Evolutionary conservation across 805 yeast genomes (phyloP), one percentile per base, ranked within the genome.

Genomic region (Wickerhamomyces strasburgensis): DNA sequence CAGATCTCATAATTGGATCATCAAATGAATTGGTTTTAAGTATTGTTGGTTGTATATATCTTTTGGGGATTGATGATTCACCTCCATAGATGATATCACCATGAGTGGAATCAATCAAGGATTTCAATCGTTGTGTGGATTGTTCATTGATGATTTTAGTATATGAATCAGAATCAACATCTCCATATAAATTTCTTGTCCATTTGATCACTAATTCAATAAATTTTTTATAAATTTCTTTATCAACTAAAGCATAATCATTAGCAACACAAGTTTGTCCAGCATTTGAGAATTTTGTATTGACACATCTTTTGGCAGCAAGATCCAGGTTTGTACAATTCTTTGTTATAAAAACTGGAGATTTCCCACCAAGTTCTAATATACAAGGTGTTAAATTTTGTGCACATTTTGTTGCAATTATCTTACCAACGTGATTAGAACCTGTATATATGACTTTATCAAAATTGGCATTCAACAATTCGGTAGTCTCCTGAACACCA

Each of bases 211-310:
- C 53, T n/a, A 19, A 26, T 19, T 25, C 27, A 6, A 77, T 60
- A 34, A 84, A 73, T 44, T 72, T 62, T 19, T 65, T 73, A 51
- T 79, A 75, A 16, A 78, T 60, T 3, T 67, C 57, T 38, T 69
- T 74, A 40, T 82, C 86, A n/a, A 78, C 82, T 31, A 86, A 51
- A 5, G 83, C 62, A 53, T 87, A 89, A 62, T 90, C 98, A 7
- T 89, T 83, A 8, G 95, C 84, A 27, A 86, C 84, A 65, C 97
- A 89, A 3, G 93, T 79, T 64, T 89, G 98, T 14, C 98, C 98
- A 14, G 84, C 75, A 56, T 87, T 90, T 23, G 75, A 62, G 54
- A 80, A 81, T 48, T 81, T 76, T 14, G 89, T 90, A 84, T 93
- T 85, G 1, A 72, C 70, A 13, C 86, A 62, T 60, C 97, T 73